Evolutionary conservation across 129 eudicot species (phyloP).

Genomic region (Flaveria bidentis): DNA sequence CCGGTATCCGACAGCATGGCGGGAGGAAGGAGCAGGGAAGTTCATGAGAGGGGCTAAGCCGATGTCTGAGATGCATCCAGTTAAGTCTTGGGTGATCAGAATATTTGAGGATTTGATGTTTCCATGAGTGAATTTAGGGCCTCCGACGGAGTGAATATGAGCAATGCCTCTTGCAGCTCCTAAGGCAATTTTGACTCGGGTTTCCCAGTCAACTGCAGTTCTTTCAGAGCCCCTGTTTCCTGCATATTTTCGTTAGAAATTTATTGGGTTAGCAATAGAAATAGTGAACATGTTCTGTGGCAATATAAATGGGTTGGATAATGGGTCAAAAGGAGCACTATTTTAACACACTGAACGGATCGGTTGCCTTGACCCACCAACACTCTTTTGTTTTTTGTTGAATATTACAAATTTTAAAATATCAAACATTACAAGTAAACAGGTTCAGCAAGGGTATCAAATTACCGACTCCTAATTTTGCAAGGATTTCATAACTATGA

Average conservation of each 20-base stretch:
- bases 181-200: constrained; percentile 67
- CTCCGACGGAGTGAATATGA: constrained; percentile 68
- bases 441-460: too few relatives aligned
- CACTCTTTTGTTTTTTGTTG: background rate
- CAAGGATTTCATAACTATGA: too few relatives aligned
- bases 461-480: too few relatives aligned
- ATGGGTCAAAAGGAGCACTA: background rate
- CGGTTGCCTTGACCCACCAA: background rate
- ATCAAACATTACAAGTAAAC: too few relatives aligned
- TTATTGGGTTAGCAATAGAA: background rate
- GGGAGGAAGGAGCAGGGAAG: constrained; percentile 61
- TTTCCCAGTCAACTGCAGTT: constrained; percentile 70
- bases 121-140: constrained; percentile 77
- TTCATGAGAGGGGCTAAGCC: constrained; percentile 81
- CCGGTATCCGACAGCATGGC: constrained; percentile 66
- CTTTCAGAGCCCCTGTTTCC: constrained; percentile 62
- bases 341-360: background rate
- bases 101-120: constrained; percentile 75
- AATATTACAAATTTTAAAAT: background rate
- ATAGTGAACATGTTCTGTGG: background rate
- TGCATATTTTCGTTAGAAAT: constrained; percentile 29
- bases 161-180: constrained; percentile 85
- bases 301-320: background rate
- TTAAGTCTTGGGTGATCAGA: constrained; percentile 65
- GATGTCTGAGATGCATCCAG: constrained; percentile 63